Percentiles rank a stretch among this genome's conserved stretches.
phyloP scores from a whole-genome alignment of 169 alveolate genomes.

The Plasmodium coatneyi region DNA sequence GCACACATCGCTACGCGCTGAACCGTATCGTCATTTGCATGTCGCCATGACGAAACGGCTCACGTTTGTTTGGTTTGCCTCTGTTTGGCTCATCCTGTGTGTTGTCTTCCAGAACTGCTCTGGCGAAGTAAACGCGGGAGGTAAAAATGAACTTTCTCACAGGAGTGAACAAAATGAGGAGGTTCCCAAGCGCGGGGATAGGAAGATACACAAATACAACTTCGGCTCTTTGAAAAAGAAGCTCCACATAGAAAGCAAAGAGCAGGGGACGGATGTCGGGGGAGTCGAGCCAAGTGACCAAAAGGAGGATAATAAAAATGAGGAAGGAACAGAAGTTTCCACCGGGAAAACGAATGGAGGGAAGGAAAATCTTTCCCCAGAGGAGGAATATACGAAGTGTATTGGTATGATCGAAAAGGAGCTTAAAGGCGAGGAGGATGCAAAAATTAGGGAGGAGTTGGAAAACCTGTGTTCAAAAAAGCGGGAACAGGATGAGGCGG shows the following conservation, averaged over 20 bases:
- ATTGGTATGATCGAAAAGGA: constrained; percentile 57
- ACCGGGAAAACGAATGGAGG: neutral
- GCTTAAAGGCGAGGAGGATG: constrained; percentile 28
- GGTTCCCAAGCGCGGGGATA: constrained; percentile 1
- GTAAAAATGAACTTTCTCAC: neutral
- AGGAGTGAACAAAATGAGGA: neutral
- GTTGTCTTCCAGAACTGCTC: neutral
- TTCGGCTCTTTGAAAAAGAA: neutral
- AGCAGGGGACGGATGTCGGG: neutral
- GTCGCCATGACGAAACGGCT: neutral
- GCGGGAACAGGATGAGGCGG: constrained; percentile 41
- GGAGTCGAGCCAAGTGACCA: constrained; percentile 7
- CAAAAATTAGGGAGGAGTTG: constrained; percentile 26
- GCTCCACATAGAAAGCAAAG: neutral
- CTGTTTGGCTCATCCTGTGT: neutral
- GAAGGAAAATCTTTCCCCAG: neutral
- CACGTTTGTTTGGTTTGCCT: neutral
- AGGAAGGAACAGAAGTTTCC: neutral
- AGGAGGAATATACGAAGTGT: constrained; percentile 38
- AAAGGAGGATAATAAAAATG: neutral
- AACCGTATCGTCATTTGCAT: neutral
- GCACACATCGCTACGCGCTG: neutral
- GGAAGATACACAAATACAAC: constrained; percentile 4
- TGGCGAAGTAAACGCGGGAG: neutral
- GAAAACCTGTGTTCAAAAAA: constrained; percentile 42